Conservation (phyloP, 2,329 filamentous ascomycete genomes). For the Alternaria solani region DNA sequence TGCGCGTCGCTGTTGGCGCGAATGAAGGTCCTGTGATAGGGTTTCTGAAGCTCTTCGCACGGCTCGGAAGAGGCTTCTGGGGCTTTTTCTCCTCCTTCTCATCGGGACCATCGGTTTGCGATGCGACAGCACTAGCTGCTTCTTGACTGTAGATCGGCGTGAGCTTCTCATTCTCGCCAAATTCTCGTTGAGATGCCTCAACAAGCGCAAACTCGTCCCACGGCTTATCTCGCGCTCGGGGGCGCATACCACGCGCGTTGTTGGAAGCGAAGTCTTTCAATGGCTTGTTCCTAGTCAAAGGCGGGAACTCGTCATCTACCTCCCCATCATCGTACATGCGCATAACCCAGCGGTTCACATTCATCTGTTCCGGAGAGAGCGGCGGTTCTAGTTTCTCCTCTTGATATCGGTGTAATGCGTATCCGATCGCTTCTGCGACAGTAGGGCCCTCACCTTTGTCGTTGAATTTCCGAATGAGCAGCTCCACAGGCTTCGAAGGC, state of each 20-base stretch:
- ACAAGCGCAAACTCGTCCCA: slow-evolving; percentile 86
- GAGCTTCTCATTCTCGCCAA: slow-evolving; percentile 71
- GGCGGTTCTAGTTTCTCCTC: slow-evolving; percentile 77
- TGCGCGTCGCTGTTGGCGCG: slow-evolving; percentile 55
- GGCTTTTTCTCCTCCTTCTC: slow-evolving; percentile 32
- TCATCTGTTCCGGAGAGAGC: slow-evolving; percentile 70
- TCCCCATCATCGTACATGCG: slow-evolving; percentile 86
- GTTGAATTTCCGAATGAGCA: slow-evolving; percentile 73
- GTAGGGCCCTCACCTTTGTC: slow-evolving; percentile 75
- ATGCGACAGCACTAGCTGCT: slow-evolving; percentile 42
- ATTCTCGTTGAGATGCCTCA: slow-evolving; percentile 72
- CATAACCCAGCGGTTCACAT: slow-evolving; percentile 83
- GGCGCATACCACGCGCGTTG: slow-evolving; percentile 72
- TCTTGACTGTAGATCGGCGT: slow-evolving; percentile 73
- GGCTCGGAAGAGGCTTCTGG: slow-evolving; percentile 43
- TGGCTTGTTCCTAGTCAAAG: slow-evolving; percentile 75
- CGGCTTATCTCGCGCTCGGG: slow-evolving; percentile 75
- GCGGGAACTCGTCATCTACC: slow-evolving; percentile 84
- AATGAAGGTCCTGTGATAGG: slow-evolving; percentile 61
- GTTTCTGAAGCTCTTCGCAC: slow-evolving; percentile 57
- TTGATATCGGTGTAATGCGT: slow-evolving; percentile 79
- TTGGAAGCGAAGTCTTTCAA: slow-evolving; percentile 80
- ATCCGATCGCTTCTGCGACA: slow-evolving; percentile 81
- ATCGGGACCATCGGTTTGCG: slow-evolving; percentile 26
- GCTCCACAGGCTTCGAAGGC: slow-evolving; percentile 71